Conservation (phyloP, 2,329 filamentous ascomycete genomes). For the Ophiocordyceps camponoti-rufipedis region DNA sequence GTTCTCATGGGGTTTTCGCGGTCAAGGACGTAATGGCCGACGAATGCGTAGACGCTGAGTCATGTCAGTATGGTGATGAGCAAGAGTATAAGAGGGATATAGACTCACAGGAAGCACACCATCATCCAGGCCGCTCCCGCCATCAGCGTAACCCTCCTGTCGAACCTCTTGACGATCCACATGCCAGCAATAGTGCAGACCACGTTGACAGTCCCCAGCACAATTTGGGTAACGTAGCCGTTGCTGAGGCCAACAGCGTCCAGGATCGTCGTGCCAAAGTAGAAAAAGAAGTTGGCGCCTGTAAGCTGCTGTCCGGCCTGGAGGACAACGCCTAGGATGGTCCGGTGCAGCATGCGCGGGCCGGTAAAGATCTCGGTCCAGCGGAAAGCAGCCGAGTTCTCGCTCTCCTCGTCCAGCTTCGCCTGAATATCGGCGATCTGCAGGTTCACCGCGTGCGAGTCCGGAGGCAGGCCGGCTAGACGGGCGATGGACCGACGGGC, state of each 20-base stretch:
- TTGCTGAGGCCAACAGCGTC: slow-evolving; percentile 43
- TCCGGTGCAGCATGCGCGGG: slow-evolving; percentile 47
- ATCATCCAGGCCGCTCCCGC: slow-evolving; percentile 43
- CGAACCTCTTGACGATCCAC: slow-evolving; percentile 46
- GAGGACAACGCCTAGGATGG: slow-evolving; percentile 40
- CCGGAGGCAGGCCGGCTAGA: slow-evolving; percentile 22
- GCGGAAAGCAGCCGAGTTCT: slow-evolving; percentile 24
- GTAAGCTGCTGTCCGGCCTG: slow-evolving; percentile 52
- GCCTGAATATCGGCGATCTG: slow-evolving; percentile 33
- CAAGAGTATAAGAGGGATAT: neutral
- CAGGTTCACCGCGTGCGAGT: slow-evolving; percentile 21
- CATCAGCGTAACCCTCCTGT: slow-evolving; percentile 45
- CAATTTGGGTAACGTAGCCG: slow-evolving; percentile 49
- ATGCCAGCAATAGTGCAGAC: slow-evolving; percentile 46
- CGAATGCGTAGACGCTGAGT: slow-evolving; percentile 25
- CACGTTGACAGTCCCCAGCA: slow-evolving; percentile 50
- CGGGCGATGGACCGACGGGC: slow-evolving; percentile 28
- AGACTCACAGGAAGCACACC: slow-evolving; percentile 25
- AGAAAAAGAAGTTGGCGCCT: slow-evolving; percentile 51
- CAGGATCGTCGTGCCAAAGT: slow-evolving; percentile 50
- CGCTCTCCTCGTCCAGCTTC: slow-evolving; percentile 29
- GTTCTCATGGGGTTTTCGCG: slow-evolving; percentile 21
- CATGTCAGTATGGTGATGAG: neutral
- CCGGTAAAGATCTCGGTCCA: slow-evolving; percentile 48
- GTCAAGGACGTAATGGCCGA: slow-evolving; percentile 27